phyloP scores from a whole-genome alignment of 1,284 basidiomycete species.

The Sporisorium exsertum region DNA sequence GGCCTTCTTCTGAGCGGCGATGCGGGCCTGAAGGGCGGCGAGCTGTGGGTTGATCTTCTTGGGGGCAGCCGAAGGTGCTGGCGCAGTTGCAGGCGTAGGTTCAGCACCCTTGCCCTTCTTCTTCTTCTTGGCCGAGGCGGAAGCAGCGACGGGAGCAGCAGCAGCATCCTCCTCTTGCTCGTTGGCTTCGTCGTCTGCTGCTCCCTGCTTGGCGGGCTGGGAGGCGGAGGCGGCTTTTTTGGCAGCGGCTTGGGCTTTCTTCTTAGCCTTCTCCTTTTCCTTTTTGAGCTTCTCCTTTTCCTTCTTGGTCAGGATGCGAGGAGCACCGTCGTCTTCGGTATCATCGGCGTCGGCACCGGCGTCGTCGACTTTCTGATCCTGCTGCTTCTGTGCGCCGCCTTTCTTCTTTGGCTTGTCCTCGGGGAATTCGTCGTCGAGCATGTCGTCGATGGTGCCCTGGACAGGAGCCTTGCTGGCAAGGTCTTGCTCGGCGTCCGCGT shows the following conservation, averaged over 20 bases:
- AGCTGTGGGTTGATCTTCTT: constrained; percentile 66
- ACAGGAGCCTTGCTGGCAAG: constrained; percentile 50
- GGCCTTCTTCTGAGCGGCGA: constrained; percentile 68
- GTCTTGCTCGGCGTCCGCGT: constrained; percentile 25
- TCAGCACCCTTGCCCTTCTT: constrained; percentile 60
- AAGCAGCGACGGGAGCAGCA: constrained; percentile 26
- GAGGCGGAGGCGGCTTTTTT: constrained; percentile 52
- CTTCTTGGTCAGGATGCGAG: constrained; percentile 65
- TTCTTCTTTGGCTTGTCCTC: constrained; percentile 46
- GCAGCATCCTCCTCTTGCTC: constrained; percentile 16
- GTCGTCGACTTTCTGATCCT: constrained; percentile 24
- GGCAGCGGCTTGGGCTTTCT: constrained; percentile 64
- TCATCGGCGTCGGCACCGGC: constrained; percentile 20
- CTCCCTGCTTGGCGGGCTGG: constrained; percentile 40
- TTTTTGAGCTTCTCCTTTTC: constrained; percentile 69
- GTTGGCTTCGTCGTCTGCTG: constrained; percentile 28
- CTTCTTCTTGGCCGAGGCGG: constrained; percentile 60
- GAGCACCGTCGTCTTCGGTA: constrained; percentile 42
- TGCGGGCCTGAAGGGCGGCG: constrained; percentile 64
- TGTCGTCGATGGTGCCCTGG: constrained; percentile 45
- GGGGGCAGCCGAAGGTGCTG: constrained; percentile 42
- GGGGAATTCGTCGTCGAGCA: constrained; percentile 52
- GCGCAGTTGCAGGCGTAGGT: constrained; percentile 35
- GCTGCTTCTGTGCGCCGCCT: constrained; percentile 33
- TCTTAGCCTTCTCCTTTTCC: constrained; percentile 68